Conservation (phyloP, 352 stramenopile genomes). For the Phytophthora chlamydospora region DNA sequence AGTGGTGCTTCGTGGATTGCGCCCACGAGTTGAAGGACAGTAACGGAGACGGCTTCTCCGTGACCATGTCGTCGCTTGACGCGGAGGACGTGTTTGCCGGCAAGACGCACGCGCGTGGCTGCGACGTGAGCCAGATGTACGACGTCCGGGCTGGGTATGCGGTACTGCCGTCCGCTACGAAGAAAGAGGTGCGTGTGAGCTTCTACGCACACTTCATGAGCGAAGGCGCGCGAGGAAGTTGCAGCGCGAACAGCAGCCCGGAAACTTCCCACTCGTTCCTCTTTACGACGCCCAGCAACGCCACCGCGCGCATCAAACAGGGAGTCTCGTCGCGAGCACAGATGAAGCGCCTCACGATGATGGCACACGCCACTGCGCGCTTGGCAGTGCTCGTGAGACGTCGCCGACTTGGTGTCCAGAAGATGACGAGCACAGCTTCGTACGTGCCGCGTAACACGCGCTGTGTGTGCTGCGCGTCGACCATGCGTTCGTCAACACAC, state of each 20-base stretch:
- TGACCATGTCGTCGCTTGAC: conserved; percentile 25
- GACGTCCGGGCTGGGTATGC: conserved; percentile 28
- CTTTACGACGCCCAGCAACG: conserved; percentile 2
- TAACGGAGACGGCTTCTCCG: conserved; percentile 5
- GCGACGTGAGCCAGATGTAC: conserved; percentile 30
- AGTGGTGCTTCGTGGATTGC: conserved; percentile 31
- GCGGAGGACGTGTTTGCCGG: conserved; percentile 34
- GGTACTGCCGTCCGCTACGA: conserved; percentile 19
- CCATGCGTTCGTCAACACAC: conserved; percentile 32
- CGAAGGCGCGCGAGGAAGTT: neutral
- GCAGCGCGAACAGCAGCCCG: neutral
- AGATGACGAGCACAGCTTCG: conserved; percentile 24
- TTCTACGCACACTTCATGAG: conserved; percentile 43
- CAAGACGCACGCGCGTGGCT: conserved; percentile 12
- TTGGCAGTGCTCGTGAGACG: conserved; percentile 51
- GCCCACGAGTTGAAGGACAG: conserved; percentile 1
- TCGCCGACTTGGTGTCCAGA: conserved; percentile 47
- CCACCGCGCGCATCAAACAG: conserved; percentile 18
- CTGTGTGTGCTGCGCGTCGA: conserved; percentile 48
- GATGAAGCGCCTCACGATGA: conserved; percentile 31
- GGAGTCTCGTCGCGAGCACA: conserved; percentile 28
- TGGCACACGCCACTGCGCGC: conserved; percentile 33
- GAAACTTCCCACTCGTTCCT: conserved; percentile 13
- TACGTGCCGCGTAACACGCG: conserved; percentile 40
- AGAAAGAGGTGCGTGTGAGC: conserved; percentile 31